These are phyloP conservation scores for Thermomucor indicae-seudaticae DNA, from an alignment of 371 early-diverging fungal species.

Conservation along the genomic window DNA sequence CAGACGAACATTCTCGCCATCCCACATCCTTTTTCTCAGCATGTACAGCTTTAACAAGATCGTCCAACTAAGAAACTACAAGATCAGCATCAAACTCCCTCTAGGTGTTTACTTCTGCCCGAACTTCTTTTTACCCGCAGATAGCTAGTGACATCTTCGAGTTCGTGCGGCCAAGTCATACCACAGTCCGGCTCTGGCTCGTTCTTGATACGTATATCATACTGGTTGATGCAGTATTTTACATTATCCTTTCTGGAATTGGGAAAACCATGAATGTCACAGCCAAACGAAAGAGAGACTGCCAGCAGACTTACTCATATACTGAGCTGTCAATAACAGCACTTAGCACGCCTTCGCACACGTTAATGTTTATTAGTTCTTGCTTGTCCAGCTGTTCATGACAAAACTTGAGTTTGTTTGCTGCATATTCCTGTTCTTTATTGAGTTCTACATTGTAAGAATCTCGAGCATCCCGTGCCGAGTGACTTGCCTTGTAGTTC, in stretches of 20 bases:
- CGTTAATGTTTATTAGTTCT: constrained; percentile 16
- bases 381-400: constrained; percentile 11
- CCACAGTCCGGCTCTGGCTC: constrained; percentile 64
- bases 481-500: constrained; percentile 29
- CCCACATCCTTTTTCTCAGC: constrained; percentile 35
- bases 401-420: constrained; percentile 19
- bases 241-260: constrained; percentile 6
- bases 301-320: constrained; percentile 25
- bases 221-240: constrained; percentile 69
- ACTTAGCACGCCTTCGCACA: constrained; percentile 29
- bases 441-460: not conserved
- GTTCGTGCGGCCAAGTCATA: constrained; percentile 69
- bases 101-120: too few species aligned
- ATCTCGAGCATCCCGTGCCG: not conserved
- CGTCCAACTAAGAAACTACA: too few species aligned
- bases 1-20: constrained; percentile 67
- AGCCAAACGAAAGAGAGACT: too few species aligned
- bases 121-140: constrained; percentile 54
- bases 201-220: constrained; percentile 75
- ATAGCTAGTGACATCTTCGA: constrained; percentile 57
- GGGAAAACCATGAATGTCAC: too few species aligned
- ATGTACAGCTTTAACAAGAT: constrained; percentile 58
- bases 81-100: too few species aligned
- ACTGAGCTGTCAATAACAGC: constrained; percentile 25
- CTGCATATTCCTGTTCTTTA: constrained; percentile 8